A percentile compares a stretch with the other conserved stretches of the same genome.
phyloP scores from a whole-genome alignment of 192 early-diverging fungal species.

The Gaertneriomyces semiglobifer region DNA sequence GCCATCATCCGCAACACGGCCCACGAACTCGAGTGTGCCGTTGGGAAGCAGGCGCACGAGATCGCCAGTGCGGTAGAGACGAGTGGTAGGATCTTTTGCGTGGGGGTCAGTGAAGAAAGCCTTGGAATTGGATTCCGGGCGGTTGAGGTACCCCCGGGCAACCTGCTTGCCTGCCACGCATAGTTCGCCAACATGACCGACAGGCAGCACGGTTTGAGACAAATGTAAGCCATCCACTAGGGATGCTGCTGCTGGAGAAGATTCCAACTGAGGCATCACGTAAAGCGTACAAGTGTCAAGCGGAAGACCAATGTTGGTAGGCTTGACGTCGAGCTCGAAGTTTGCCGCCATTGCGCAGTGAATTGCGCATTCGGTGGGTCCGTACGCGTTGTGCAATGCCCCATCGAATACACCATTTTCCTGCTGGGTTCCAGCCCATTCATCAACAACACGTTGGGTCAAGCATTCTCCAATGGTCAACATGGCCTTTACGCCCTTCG shows the following conservation, averaged over 20 bases:
- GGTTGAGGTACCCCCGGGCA: conserved; percentile 41
- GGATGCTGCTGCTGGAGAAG: background rate
- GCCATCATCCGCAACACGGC: conserved; percentile 14
- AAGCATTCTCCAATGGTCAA: conserved; percentile 10
- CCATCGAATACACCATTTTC: background rate
- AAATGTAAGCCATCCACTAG: background rate
- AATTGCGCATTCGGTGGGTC: conserved; percentile 30
- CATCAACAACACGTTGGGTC: conserved; percentile 9
- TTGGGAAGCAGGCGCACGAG: conserved; percentile 15
- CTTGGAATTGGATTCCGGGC: conserved; percentile 33
- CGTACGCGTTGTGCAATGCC: conserved; percentile 14
- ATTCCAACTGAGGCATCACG: conserved; percentile 1
- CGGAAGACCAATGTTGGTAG: conserved; percentile 19
- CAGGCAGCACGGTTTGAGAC: background rate
- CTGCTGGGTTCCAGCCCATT: background rate
- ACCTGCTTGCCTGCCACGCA: conserved; percentile 40
- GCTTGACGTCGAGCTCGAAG: conserved; percentile 14
- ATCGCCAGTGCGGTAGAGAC: conserved; percentile 34
- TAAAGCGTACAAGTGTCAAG: conserved; percentile 3
- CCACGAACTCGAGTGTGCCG: conserved; percentile 15
- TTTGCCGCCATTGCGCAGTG: background rate
- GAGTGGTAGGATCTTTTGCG: conserved; percentile 2
- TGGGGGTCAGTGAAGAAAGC: conserved; percentile 33
- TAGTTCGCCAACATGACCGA: conserved; percentile 35
- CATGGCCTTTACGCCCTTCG: conserved; percentile 2